A percentile compares a stretch with the other conserved stretches of the same genome.
These are phyloP conservation scores for Carex kokanica DNA, from an alignment of 176 grass and related monocot species.

Conservation along the genomic window DNA sequence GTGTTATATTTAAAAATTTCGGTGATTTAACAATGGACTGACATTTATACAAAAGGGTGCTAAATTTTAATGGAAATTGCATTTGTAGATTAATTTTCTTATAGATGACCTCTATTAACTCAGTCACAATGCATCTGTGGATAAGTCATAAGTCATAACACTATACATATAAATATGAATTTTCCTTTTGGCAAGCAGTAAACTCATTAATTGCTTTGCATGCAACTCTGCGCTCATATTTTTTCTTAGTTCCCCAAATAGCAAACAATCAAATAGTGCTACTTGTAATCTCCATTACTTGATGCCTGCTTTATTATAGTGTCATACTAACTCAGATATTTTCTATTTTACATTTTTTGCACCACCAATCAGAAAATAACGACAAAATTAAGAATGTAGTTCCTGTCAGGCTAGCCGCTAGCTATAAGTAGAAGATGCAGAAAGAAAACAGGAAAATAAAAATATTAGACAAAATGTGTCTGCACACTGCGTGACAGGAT, in stretches of 20 bases:
- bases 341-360: background rate
- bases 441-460: background rate
- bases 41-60: background rate
- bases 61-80: background rate
- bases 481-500: background rate
- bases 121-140: background rate
- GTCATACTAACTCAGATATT: background rate
- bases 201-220: conserved; percentile 8
- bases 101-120: no score
- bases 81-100: background rate
- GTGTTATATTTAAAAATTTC: no score
- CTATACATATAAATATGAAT: background rate
- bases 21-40: background rate
- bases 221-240: background rate
- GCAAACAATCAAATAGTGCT: conserved; percentile 23
- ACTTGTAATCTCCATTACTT: background rate
- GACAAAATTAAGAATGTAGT: background rate
- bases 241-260: background rate
- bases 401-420: background rate
- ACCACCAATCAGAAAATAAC: background rate
- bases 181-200: background rate
- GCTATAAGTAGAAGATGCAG: background rate
- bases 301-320: background rate
- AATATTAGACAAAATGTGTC: conserved; percentile 6
- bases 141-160: background rate